These are phyloP conservation scores for Chaetomiaceae sp. DNA, from an alignment of 2,329 filamentous ascomycete genomes.

Conservation along the genomic window DNA sequence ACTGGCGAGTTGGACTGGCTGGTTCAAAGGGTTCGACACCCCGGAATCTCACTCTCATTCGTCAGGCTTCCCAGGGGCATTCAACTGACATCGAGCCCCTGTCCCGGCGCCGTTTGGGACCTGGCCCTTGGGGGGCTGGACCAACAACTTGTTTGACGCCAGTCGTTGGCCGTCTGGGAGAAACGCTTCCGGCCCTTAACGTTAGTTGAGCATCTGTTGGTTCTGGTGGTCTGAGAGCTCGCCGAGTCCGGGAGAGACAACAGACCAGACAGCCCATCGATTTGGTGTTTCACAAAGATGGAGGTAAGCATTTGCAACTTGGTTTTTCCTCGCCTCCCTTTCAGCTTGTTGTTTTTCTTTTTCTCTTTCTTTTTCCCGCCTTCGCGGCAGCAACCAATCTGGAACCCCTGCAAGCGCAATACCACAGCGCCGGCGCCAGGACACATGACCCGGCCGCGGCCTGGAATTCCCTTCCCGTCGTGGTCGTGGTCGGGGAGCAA, in stretches of 20 bases:
- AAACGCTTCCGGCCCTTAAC: constrained; percentile 12
- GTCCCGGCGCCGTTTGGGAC: constrained; percentile 1
- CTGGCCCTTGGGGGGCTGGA: neutral
- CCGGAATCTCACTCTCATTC: constrained; percentile 8
- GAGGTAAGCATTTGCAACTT: constrained; percentile 12
- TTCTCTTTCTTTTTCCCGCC: neutral
- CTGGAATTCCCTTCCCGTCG: neutral
- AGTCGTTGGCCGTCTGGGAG: neutral
- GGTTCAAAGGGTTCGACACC: neutral
- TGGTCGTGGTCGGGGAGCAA: neutral
- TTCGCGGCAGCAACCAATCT: neutral
- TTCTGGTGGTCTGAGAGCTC: constrained; percentile 6
- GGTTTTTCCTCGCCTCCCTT: neutral
- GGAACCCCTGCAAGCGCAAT: constrained; percentile 11
- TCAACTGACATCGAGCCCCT: constrained; percentile 3
- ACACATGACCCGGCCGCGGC: neutral
- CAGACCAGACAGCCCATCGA: neutral
- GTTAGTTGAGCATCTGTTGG: no score
- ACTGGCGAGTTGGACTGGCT: no score
- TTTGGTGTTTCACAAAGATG: constrained; percentile 12
- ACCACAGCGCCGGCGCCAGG: neutral
- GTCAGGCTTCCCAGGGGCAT: neutral
- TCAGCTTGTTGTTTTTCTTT: neutral
- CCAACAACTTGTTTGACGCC: constrained; percentile 12
- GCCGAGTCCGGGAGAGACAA: neutral